phyloP scores from a whole-genome alignment of 2,329 filamentous ascomycete species.

The Neonectria sp. region DNA sequence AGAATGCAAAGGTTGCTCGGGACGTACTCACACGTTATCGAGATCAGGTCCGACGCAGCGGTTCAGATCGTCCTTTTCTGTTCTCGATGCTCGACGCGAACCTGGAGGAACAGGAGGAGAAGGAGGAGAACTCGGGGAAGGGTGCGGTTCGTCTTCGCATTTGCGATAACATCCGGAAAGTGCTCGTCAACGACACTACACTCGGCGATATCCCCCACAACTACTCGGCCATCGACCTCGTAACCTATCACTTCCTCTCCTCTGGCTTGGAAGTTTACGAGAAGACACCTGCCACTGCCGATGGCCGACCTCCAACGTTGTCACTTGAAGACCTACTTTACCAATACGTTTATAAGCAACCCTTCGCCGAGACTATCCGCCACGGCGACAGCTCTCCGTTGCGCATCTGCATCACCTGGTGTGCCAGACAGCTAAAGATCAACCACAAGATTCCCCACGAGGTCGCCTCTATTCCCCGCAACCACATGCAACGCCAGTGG shows the following conservation, averaged over 20 bases:
- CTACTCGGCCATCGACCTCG: conserved; percentile 41
- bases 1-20: conserved; percentile 33
- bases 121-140: conserved; percentile 26
- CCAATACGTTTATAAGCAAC: conserved; percentile 41
- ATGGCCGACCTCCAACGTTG: conserved; percentile 21
- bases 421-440: conserved; percentile 35
- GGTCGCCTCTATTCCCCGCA: conserved; percentile 31
- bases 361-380: conserved; percentile 28
- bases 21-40: conserved; percentile 31
- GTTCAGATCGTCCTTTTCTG: conserved; percentile 30
- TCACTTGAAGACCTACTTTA: conserved; percentile 36
- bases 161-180: conserved; percentile 20
- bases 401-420: conserved; percentile 40
- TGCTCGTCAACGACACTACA: conserved; percentile 27
- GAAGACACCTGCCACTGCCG: conserved; percentile 7
- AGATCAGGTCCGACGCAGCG: not conserved
- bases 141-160: conserved; percentile 15
- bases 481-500: conserved; percentile 33
- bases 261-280: conserved; percentile 42
- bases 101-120: conserved; percentile 33
- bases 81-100: conserved; percentile 38
- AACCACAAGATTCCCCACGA: conserved; percentile 34
- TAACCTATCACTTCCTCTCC: conserved; percentile 40
- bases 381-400: conserved; percentile 28
- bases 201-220: conserved; percentile 29